These are phyloP conservation scores for Handroanthus guayacan DNA, from an alignment of 257 asterid species.

Conservation along the genomic window DNA sequence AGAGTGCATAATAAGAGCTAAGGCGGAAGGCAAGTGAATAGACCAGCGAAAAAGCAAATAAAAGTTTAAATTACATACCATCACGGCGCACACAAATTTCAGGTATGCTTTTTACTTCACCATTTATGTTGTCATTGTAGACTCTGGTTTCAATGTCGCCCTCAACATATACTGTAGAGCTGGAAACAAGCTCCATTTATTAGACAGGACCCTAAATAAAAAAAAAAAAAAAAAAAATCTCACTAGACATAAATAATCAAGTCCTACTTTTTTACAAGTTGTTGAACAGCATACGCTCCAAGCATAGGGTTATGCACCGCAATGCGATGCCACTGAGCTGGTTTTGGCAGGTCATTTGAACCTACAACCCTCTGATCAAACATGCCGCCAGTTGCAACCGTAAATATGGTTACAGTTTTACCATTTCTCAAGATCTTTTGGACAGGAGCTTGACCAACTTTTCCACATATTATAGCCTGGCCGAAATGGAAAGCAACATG, in stretches of 20 bases:
- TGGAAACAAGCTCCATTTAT: conserved; percentile 49
- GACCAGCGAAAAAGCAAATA: not conserved
- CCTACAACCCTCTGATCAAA: conserved; percentile 79
- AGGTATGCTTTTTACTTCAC: conserved; percentile 88
- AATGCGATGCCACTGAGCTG: conserved; percentile 97
- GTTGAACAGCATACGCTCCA: conserved; percentile 88
- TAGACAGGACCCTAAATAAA: conserved; percentile 37
- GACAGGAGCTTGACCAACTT: conserved; percentile 86
- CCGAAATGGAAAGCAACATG: not conserved
- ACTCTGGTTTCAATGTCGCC: conserved; percentile 98
- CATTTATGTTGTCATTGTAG: conserved; percentile 90
- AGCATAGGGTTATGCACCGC: conserved; percentile 92
- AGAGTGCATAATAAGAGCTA: not conserved
- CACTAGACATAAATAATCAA: conserved; percentile 1
- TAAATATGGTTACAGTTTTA: conserved; percentile 77
- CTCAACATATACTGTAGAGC: conserved; percentile 95
- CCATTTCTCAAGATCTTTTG: conserved; percentile 98
- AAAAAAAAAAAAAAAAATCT: not conserved
- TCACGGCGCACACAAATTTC: conserved; percentile 96
- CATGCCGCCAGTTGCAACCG: conserved; percentile 98
- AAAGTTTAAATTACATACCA: conserved; percentile 55
- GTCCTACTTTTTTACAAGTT: conserved; percentile 78
- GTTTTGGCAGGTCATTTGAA: conserved; percentile 67
- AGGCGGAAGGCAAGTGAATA: not conserved
- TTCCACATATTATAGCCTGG: conserved; percentile 93